These are phyloP conservation scores for Harringtonia aguacate DNA, from an alignment of 2,329 filamentous ascomycete genomes.

Conservation along the genomic window DNA sequence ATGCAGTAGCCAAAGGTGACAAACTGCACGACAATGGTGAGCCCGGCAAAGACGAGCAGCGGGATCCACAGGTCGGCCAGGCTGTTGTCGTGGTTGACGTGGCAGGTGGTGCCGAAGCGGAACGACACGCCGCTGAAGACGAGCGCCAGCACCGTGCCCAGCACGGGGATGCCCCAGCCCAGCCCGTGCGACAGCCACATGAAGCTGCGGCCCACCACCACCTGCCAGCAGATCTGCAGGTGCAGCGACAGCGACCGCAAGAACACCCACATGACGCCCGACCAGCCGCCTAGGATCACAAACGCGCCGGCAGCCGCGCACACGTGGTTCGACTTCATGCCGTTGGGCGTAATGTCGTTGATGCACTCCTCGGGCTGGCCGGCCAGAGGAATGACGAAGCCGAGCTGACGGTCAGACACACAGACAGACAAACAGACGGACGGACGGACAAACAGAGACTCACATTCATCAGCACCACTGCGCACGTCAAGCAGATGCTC, in stretches of 20 bases:
- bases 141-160: constrained; percentile 67
- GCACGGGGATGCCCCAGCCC: constrained; percentile 75
- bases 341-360: constrained; percentile 84
- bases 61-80: constrained; percentile 86
- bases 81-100: constrained; percentile 84
- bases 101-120: constrained; percentile 82
- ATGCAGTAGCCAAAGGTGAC: constrained; percentile 86
- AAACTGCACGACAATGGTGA: constrained; percentile 72
- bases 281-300: constrained; percentile 76
- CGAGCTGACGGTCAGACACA: constrained; percentile 49
- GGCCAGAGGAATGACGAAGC: constrained; percentile 81
- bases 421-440: too few species aligned
- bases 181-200: constrained; percentile 73
- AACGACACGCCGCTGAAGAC: constrained; percentile 87
- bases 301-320: constrained; percentile 86
- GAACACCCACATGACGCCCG: constrained; percentile 82
- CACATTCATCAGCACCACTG: constrained; percentile 69
- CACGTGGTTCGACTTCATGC: constrained; percentile 71
- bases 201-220: constrained; percentile 77
- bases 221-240: constrained; percentile 96
- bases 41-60: constrained; percentile 63
- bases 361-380: constrained; percentile 72
- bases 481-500: constrained; percentile 73
- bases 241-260: constrained; percentile 84
- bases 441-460: constrained; percentile 29